These are phyloP conservation scores for Parathielavia hyrcaniae DNA, from an alignment of 495 filamentous ascomycete genomes.

Conservation along the genomic window DNA sequence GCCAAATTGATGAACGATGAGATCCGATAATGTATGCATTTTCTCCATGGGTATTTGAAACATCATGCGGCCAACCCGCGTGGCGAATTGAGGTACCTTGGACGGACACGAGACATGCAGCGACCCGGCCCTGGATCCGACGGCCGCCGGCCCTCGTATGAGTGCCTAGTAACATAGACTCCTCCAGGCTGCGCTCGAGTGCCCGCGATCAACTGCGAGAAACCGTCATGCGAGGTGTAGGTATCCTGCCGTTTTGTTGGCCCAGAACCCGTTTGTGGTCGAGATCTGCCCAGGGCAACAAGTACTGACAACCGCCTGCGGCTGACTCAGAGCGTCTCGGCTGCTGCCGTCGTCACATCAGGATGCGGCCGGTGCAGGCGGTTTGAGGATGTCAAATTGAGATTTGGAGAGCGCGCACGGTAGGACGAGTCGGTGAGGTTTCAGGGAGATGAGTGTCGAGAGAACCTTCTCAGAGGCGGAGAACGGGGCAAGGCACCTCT, in stretches of 20 bases:
- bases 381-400: too few species aligned
- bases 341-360: too few species aligned
- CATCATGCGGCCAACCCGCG: background rate
- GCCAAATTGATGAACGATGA: constrained; percentile 3
- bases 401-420: too few species aligned
- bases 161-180: background rate
- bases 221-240: background rate
- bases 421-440: too few species aligned
- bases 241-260: constrained; percentile 3
- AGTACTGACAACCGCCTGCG: too few species aligned
- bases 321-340: too few species aligned
- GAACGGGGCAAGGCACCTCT: too few species aligned
- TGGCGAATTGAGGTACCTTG: background rate
- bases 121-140: background rate
- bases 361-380: too few species aligned
- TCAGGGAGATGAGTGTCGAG: too few species aligned
- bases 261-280: background rate
- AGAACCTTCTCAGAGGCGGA: too few species aligned
- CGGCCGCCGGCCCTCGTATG: background rate
- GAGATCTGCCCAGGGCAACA: background rate
- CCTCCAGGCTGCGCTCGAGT: background rate
- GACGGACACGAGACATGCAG: background rate
- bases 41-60: background rate
- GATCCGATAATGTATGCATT: constrained; percentile 4
- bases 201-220: background rate